Evolutionary conservation across 148 eudicot genomes (phyloP).

Genomic region (Rhododendron williamsianum): DNA sequence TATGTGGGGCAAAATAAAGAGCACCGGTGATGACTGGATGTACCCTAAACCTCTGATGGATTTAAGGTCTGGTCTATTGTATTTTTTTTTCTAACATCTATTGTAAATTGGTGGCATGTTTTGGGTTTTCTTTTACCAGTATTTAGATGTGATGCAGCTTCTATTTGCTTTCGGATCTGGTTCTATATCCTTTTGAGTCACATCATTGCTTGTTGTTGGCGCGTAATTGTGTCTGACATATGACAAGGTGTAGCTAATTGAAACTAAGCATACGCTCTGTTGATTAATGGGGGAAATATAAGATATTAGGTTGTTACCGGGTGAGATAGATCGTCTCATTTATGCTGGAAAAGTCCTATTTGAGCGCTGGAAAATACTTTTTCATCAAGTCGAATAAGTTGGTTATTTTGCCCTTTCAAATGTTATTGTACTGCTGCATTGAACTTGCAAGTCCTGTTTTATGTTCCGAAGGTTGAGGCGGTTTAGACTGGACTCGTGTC

Average conservation of each 20-base stretch:
- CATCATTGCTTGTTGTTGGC: background rate
- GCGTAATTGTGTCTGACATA: background rate
- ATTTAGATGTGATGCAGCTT: background rate
- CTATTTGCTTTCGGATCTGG: background rate
- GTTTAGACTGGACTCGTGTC: background rate
- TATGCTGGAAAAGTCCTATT: background rate
- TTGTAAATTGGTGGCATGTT: background rate
- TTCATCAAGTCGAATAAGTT: background rate
- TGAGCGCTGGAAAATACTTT: background rate
- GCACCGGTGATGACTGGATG: slow-evolving; percentile 95
- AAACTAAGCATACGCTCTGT: background rate
- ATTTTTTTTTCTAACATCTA: background rate
- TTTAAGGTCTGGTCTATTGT: slow-evolving; percentile 54
- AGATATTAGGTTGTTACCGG: background rate
- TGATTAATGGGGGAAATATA: background rate
- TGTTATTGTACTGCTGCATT: background rate
- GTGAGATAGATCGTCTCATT: background rate
- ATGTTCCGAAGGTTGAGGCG: background rate
- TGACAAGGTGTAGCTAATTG: background rate
- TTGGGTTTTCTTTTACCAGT: background rate
- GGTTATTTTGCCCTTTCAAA: background rate
- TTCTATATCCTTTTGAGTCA: background rate
- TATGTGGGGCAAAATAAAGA: slow-evolving; percentile 97
- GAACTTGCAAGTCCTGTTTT: background rate
- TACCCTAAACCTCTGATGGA: slow-evolving; percentile 97